These are phyloP conservation scores for Populus ilicifolia DNA, from an alignment of 345 rosid species.

Conservation along the genomic window DNA sequence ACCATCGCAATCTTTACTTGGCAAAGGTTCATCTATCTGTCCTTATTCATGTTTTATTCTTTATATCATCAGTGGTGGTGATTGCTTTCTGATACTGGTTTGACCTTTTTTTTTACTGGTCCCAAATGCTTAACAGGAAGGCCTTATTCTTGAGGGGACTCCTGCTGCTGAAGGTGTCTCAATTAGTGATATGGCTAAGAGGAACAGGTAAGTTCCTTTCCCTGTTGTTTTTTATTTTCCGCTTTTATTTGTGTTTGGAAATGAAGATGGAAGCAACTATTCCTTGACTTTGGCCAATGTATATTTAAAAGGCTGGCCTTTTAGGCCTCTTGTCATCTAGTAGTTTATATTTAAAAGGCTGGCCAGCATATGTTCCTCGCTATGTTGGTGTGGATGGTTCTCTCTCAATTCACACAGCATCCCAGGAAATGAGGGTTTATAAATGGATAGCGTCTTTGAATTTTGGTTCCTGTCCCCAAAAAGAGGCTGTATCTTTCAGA, in stretches of 20 bases:
- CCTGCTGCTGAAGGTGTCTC: conserved; percentile 91
- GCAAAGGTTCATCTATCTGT: conserved; percentile 56
- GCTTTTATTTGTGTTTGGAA: conserved; percentile 4
- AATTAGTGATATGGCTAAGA: conserved; percentile 65
- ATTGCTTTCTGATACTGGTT: not conserved
- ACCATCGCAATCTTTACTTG: conserved; percentile 78
- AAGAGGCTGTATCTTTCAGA: not conserved
- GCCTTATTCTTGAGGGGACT: conserved; percentile 76
- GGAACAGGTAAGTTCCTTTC: conserved; percentile 43
- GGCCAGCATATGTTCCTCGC: not conserved
- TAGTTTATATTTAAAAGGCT: not conserved
- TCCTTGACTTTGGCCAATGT: not conserved
- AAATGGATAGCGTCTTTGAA: not conserved
- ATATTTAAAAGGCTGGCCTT: not conserved
- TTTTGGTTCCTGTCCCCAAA: not conserved
- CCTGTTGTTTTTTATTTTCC: too few species aligned
- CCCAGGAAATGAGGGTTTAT: not conserved
- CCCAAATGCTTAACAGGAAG: conserved; percentile 56
- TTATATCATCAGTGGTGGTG: not conserved
- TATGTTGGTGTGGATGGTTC: not conserved
- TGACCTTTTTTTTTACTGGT: not conserved
- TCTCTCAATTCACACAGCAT: not conserved
- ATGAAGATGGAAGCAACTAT: not conserved
- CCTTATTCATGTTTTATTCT: not conserved
- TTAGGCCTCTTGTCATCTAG: not conserved